Conservation (phyloP, 2,329 filamentous ascomycete genomes). For the Trichoderma oligosporum region DNA sequence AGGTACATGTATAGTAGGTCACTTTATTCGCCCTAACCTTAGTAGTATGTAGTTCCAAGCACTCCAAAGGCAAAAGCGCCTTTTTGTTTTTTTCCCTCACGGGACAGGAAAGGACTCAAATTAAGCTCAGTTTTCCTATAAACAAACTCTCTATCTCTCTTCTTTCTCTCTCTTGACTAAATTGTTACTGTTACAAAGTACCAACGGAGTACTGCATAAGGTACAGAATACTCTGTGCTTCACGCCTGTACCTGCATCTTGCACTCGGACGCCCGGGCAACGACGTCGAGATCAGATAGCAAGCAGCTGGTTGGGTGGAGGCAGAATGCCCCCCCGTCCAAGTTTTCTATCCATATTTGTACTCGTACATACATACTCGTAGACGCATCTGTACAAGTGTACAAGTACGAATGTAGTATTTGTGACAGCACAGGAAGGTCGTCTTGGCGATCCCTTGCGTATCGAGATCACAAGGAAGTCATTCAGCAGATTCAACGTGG, state of each 20-base stretch:
- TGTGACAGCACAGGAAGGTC: not conserved
- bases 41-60: no score
- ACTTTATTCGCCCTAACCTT: not conserved
- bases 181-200: not conserved
- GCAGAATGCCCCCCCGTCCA: not conserved
- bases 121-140: not conserved
- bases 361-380: no score
- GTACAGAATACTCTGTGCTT: not conserved
- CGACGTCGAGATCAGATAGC: conserved; percentile 6
- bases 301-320: not conserved
- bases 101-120: not conserved
- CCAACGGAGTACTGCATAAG: not conserved
- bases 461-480: conserved; percentile 11
- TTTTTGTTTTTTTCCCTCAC: conserved; percentile 1
- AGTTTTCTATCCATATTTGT: no score
- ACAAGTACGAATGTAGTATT: not conserved
- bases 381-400: no score
- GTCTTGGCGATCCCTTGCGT: conserved; percentile 1
- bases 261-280: not conserved
- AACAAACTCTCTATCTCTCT: not conserved
- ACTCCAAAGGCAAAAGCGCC: not conserved
- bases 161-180: not conserved
- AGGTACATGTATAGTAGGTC: no score
- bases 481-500: conserved; percentile 5
- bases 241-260: not conserved